Base-by-base conservation (phyloP, 345 rosid genomes). In the Psidium friedrichsthalianum region DNA sequence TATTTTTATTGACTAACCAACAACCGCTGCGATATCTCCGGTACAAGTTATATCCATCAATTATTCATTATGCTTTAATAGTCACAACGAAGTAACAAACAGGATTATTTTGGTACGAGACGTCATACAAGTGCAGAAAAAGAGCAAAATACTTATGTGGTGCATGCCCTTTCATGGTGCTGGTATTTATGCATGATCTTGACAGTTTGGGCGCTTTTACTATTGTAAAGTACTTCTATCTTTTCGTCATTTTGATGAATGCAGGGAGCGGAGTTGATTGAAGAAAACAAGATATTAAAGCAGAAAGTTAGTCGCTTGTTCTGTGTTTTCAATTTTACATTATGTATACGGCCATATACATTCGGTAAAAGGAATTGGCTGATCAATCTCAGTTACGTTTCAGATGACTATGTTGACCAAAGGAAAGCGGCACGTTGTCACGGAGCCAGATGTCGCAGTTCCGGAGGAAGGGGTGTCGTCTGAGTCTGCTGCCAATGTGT, bases 381-480 rank as follows among this genome's bases (percentile, higher is more conserved):
- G 58, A 59, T 69, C 56, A 55, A n/a, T 36, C 24, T 36, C 20
- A 14, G 82, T 36, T 15, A 47, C 20, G 49, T 56, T 86, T 84
- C 92, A 93, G 94, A 86, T 92, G 88, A 58, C n/a, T 27, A 16
- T 74, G 36, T 42, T 86, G 56, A 83, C 84, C 7, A 91, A 91
- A 40, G 93, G 93, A 12, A 93, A 90, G 74, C 69, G 47, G 56
- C 85, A 36, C 24, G 85, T 11, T 2, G 18, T 83, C 53, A 3
- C 49, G 51, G 93, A 94, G 14, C 83, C 87, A 16, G 85, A 90
- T 76, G 56, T 32, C 9, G 90, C 47, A 5, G 83, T 86, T 13
- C 92, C 86, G 32, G 94, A 94, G 87, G 95, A 94, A 90, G 95
- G 95, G 44, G 13, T 90, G 86, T 94, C 95, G 7, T 89, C 94